Percentiles rank a stretch among this genome's conserved stretches.
phyloP scores from a whole-genome alignment of 2,329 filamentous ascomycete genomes.

The Botrytis fabae region DNA sequence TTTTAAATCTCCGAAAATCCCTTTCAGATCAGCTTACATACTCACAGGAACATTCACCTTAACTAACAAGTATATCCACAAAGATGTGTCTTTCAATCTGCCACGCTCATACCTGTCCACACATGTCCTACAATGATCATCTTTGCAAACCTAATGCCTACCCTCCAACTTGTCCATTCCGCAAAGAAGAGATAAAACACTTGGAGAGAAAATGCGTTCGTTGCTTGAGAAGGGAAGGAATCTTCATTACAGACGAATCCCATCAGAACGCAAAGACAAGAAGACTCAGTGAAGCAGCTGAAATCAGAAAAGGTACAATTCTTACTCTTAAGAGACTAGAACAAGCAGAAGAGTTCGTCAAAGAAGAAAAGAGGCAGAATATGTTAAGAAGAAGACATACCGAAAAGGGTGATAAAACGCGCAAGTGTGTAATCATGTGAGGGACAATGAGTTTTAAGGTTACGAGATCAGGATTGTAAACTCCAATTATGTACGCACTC shows the following conservation, averaged over 20 bases:
- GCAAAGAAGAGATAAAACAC: neutral
- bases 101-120: neutral
- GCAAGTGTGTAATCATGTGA: neutral
- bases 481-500: neutral
- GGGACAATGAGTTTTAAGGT: neutral
- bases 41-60: neutral
- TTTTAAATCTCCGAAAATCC: fast-evolving
- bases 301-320: neutral
- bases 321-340: neutral
- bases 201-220: neutral
- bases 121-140: neutral
- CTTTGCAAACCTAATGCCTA: neutral
- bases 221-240: neutral
- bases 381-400: neutral
- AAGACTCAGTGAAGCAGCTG: neutral
- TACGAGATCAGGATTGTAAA: neutral
- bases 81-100: conserved; percentile 9
- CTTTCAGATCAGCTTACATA: neutral
- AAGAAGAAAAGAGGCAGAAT: neutral
- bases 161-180: neutral
- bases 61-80: neutral
- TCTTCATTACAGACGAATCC: neutral
- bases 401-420: neutral
- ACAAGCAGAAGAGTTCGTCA: neutral
- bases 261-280: neutral